Evolutionary conservation across 2,329 filamentous ascomycete genomes (phyloP).

Genomic region (Penicillium sp.): DNA sequence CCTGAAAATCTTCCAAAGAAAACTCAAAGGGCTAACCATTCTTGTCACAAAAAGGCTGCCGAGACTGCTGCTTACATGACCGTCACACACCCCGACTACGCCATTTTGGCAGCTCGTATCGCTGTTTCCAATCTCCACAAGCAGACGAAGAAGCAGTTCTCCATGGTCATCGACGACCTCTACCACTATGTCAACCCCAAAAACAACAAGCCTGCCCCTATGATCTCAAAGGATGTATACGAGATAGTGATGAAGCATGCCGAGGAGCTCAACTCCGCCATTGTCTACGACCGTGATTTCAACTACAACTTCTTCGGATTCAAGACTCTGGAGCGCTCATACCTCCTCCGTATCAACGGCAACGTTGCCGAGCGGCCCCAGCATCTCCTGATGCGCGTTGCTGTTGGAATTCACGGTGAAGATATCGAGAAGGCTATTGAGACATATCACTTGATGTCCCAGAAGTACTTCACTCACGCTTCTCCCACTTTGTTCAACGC

Average conservation of each 20-base stretch:
- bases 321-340: constrained; percentile 97
- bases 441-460: constrained; percentile 98
- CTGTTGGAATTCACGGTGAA: constrained; percentile 93
- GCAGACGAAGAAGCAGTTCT: constrained; percentile 99
- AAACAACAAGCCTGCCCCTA: constrained; percentile 75
- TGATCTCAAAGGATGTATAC: constrained; percentile 90
- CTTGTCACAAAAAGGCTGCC: constrained; percentile 62
- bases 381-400: constrained; percentile 99
- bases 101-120: constrained; percentile 95
- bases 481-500: constrained; percentile 98
- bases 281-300: constrained; percentile 98
- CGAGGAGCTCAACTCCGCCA: constrained; percentile 95
- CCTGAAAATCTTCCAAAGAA: background rate
- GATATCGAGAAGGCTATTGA: constrained; percentile 91
- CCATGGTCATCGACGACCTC: constrained; percentile 85
- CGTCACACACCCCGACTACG: constrained; percentile 97
- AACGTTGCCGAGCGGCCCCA: constrained; percentile 96
- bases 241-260: constrained; percentile 92
- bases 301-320: constrained; percentile 99
- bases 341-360: constrained; percentile 88
- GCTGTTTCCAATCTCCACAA: constrained; percentile 99
- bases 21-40: background rate
- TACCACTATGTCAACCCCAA: constrained; percentile 96
- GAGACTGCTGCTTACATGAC: constrained; percentile 99
- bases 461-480: constrained; percentile 96